A percentile compares a stretch with the other conserved stretches of the same genome.
Conservation (phyloP, 2,329 filamentous ascomycete species). For the Zalaria obscura region DNA sequence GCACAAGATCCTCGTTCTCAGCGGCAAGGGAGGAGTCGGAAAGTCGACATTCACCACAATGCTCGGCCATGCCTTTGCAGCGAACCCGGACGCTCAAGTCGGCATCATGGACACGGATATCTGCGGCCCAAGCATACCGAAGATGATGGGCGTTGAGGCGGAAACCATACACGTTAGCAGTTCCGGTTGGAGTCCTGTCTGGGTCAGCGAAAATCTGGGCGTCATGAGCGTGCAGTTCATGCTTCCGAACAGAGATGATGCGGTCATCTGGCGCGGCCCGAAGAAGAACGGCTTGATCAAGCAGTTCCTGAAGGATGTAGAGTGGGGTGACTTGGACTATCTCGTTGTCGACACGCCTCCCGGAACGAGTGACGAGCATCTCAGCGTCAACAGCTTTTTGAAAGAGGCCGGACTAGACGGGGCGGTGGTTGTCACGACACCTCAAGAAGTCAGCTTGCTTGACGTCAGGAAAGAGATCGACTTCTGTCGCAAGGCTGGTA, state of each 20-base stretch:
- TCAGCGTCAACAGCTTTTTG: conserved; percentile 83
- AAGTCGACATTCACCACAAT: conserved; percentile 90
- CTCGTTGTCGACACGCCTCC: conserved; percentile 90
- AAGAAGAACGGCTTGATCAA: conserved; percentile 99
- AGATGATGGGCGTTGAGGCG: conserved; percentile 94
- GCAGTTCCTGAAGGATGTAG: conserved; percentile 93
- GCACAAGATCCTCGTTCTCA: conserved; percentile 87
- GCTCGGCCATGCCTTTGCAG: conserved; percentile 77
- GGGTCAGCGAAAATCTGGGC: conserved; percentile 84
- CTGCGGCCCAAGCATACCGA: conserved; percentile 88
- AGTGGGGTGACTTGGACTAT: conserved; percentile 93
- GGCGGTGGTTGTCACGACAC: conserved; percentile 84
- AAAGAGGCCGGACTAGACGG: conserved; percentile 88
- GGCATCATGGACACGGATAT: conserved; percentile 98
- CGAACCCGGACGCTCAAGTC: conserved; percentile 62
- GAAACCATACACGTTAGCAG: conserved; percentile 88
- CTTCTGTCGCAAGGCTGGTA: conserved; percentile 90
- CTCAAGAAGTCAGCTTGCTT: conserved; percentile 81
- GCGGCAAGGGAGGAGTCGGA: conserved; percentile 90
- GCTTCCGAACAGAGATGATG: conserved; percentile 84
- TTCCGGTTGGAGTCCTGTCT: conserved; percentile 86
- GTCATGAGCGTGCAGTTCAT: conserved; percentile 99
- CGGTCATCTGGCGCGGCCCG: conserved; percentile 91
- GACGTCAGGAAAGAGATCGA: conserved; percentile 97
- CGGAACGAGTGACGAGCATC: conserved; percentile 87